Evolutionary conservation across 768 basidiomycete genomes (phyloP).

Genomic region (Amanita phalloides): DNA sequence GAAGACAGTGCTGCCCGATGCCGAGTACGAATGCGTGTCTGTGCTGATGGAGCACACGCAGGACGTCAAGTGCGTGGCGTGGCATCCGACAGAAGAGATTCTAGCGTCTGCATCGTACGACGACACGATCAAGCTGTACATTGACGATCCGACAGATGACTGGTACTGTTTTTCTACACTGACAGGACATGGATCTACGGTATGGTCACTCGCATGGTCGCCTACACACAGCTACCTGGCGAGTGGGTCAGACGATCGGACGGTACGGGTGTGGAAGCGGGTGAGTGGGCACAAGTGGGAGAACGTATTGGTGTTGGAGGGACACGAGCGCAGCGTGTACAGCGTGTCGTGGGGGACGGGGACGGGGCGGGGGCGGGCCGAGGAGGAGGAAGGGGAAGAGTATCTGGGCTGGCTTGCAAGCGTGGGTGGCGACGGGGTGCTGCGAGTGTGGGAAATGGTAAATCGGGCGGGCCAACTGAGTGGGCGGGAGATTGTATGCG

Average conservation of each 20-base stretch:
- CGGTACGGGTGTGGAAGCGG: constrained; percentile 79
- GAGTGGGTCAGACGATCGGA: constrained; percentile 77
- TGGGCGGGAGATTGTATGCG: constrained; percentile 33
- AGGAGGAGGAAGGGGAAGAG: constrained; percentile 15
- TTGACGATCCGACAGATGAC: constrained; percentile 90
- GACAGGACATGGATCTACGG: constrained; percentile 74
- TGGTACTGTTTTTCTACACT: constrained; percentile 86
- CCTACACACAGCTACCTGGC: constrained; percentile 76
- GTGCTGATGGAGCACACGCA: constrained; percentile 96
- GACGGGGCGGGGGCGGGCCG: constrained; percentile 22
- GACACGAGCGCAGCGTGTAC: constrained; percentile 71
- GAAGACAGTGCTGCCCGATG: constrained; percentile 69
- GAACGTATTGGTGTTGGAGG: constrained; percentile 44
- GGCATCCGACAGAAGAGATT: constrained; percentile 97
- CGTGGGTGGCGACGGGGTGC: constrained; percentile 74
- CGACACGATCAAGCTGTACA: constrained; percentile 87
- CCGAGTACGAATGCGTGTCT: constrained; percentile 89
- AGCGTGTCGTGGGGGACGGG: constrained; percentile 68
- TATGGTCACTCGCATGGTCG: constrained; percentile 83
- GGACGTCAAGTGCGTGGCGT: constrained; percentile 91
- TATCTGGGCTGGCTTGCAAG: constrained; percentile 77
- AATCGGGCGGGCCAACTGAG: constrained; percentile 16
- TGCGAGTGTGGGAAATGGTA: constrained; percentile 72
- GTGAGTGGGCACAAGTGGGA: constrained; percentile 52
- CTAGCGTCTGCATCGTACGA: constrained; percentile 97